phyloP scores from a whole-genome alignment of 2,329 filamentous ascomycete genomes.

The Aspergillus sp. region DNA sequence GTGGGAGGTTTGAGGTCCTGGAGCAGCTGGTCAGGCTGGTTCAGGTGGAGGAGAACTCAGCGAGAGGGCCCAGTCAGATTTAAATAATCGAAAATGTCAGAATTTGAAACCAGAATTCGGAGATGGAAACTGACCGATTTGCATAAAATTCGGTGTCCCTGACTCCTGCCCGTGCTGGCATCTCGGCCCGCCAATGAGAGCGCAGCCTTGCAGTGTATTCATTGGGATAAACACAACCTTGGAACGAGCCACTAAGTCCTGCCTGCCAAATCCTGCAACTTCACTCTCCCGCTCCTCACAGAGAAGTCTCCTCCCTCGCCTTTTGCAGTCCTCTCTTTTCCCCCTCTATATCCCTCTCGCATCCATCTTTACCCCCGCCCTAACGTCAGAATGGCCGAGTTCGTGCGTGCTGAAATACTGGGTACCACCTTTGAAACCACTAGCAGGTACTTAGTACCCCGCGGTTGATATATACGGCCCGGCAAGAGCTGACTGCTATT shows the following conservation, averaged over 20 bases:
- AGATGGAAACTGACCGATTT: not conserved
- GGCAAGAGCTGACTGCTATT: slow-evolving; percentile 23
- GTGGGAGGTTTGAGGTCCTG: not conserved
- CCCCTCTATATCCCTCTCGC: not conserved
- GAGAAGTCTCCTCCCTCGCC: not conserved
- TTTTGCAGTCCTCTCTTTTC: not conserved
- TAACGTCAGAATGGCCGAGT: slow-evolving; percentile 81
- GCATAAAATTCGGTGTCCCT: not conserved
- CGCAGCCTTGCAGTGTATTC: not conserved
- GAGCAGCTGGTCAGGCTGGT: not conserved
- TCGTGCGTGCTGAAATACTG: slow-evolving; percentile 98
- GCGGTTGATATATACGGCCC: not conserved
- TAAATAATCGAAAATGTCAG: not conserved
- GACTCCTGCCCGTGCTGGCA: slow-evolving; percentile 11
- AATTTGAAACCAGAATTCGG: not conserved
- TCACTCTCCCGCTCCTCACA: not conserved
- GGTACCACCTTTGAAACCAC: slow-evolving; percentile 99
- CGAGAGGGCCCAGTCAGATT: not conserved
- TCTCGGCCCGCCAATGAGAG: slow-evolving; percentile 19
- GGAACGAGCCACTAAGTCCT: not conserved
- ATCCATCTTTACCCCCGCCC: not conserved
- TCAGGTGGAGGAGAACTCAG: not conserved
- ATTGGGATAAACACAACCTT: not conserved
- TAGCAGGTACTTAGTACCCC: slow-evolving; percentile 60
- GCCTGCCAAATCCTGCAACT: not conserved